These are phyloP conservation scores for Carex pumila DNA, from an alignment of 176 grass and related monocot genomes.

Conservation along the genomic window DNA sequence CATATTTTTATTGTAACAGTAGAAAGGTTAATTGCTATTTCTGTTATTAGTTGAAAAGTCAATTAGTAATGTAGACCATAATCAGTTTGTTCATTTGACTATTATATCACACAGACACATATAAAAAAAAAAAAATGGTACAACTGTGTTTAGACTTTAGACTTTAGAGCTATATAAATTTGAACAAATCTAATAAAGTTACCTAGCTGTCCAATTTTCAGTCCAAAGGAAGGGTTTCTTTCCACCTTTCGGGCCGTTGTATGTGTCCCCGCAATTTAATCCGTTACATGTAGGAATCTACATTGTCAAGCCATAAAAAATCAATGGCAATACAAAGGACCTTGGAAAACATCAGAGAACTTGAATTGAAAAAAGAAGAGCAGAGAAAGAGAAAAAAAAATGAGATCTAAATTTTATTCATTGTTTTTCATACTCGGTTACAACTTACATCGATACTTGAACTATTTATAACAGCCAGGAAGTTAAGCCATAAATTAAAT, in stretches of 20 bases:
- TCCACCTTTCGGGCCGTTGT: constrained; percentile 37
- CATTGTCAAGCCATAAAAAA: not conserved
- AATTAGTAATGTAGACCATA: not conserved
- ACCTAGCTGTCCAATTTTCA: constrained; percentile 89
- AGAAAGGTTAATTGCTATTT: not conserved
- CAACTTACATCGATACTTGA: too few relatives aligned
- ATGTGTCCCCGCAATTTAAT: constrained; percentile 64
- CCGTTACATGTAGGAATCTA: constrained; percentile 76
- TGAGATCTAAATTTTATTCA: too few relatives aligned
- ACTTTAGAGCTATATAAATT: too few relatives aligned
- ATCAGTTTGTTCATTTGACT: not conserved
- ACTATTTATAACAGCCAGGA: too few relatives aligned
- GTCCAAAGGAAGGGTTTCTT: constrained; percentile 54
- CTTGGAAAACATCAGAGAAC: too few relatives aligned
- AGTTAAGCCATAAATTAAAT: too few relatives aligned
- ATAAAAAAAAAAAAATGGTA: not conserved
- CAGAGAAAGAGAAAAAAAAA: too few relatives aligned
- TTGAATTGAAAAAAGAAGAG: too few relatives aligned
- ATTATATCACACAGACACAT: not conserved
- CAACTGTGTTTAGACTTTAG: not conserved
- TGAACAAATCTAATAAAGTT: constrained; percentile 6
- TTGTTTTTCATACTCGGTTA: too few relatives aligned
- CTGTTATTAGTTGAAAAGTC: not conserved
- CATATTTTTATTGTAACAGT: not conserved
- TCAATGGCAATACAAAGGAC: not conserved